Conservation (phyloP, 1,139 yeast genomes). For the Saccharomyces hybrid region DNA sequence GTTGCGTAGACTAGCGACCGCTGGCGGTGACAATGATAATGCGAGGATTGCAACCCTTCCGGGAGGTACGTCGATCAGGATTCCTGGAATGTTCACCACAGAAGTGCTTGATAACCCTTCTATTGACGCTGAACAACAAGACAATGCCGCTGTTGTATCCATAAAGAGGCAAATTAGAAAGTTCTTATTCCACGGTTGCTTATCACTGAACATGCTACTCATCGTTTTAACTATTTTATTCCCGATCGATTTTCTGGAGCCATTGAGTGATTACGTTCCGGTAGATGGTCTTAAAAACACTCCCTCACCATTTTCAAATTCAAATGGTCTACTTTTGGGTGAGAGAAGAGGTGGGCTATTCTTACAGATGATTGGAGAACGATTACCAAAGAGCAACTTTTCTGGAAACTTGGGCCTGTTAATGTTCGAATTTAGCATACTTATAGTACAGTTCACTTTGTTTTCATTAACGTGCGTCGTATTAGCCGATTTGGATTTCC, state of each 20-base stretch:
- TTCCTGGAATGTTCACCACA: slow-evolving; percentile 24
- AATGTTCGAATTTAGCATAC: slow-evolving; percentile 27
- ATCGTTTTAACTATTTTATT: slow-evolving; percentile 23
- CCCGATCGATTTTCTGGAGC: slow-evolving; percentile 22
- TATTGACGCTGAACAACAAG: not conserved
- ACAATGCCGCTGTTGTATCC: slow-evolving; percentile 13
- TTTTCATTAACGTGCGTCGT: slow-evolving; percentile 32
- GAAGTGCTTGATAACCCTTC: slow-evolving; percentile 7
- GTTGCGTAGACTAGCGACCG: slow-evolving; percentile 15
- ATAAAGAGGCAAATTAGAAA: slow-evolving; percentile 25
- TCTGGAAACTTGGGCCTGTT: slow-evolving; percentile 29
- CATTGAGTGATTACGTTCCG: slow-evolving; percentile 14
- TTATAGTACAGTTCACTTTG: slow-evolving; percentile 30
- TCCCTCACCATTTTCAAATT: slow-evolving; percentile 27
- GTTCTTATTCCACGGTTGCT: slow-evolving; percentile 22
- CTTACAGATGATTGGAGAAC: slow-evolving; percentile 40
- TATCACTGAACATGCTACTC: slow-evolving; percentile 25
- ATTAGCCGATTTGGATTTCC: slow-evolving; percentile 25
- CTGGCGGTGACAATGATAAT: slow-evolving; percentile 14
- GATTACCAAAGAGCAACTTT: slow-evolving; percentile 30
- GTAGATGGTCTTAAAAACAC: slow-evolving; percentile 21
- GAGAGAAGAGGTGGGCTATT: slow-evolving; percentile 33
- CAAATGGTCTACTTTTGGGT: slow-evolving; percentile 24
- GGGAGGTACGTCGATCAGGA: slow-evolving; percentile 7
- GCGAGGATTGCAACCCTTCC: slow-evolving; percentile 10